A percentile compares a stretch with the other conserved stretches of the same genome.
phyloP scores from a whole-genome alignment of 23 red algal genomes.

The Gracilaria vermiculophylla region DNA sequence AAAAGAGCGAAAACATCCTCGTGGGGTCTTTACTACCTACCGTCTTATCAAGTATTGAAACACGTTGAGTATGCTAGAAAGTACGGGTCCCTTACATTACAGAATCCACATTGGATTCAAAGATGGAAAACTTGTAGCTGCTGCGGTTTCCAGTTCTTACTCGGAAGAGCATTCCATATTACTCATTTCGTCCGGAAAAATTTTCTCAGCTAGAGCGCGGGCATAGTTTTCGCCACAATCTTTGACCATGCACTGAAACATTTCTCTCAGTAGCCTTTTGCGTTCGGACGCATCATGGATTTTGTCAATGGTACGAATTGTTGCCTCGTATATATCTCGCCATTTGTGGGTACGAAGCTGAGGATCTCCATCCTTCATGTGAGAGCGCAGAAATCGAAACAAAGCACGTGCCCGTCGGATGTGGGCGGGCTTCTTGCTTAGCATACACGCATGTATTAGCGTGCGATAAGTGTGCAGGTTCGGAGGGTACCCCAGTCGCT shows the following conservation, averaged over 20 bases:
- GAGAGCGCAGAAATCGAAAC: conserved; percentile 23
- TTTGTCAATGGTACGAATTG: conserved; percentile 28
- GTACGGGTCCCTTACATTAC: too few species aligned
- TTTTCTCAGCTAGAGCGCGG: not conserved
- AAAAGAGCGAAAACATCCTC: too few species aligned
- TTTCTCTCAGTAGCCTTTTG: not conserved
- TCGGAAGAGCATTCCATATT: too few species aligned
- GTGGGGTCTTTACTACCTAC: too few species aligned
- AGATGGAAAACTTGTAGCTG: too few species aligned
- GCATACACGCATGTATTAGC: conserved; percentile 38
- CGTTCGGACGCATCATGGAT: not conserved
- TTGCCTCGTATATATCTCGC: conserved; percentile 47
- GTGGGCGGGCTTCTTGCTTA: conserved; percentile 15
- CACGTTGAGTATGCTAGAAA: too few species aligned
- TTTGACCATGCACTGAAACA: conserved; percentile 9
- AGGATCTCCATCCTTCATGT: conserved; percentile 14
- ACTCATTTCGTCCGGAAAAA: not conserved
- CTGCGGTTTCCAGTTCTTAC: too few species aligned
- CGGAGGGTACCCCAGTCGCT: conserved; percentile 52
- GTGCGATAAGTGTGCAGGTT: conserved; percentile 45
- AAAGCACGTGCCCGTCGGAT: conserved; percentile 33
- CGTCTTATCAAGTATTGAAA: too few species aligned
- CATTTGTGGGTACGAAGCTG: conserved; percentile 22
- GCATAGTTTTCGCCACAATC: not conserved
- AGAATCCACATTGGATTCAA: too few species aligned